These are phyloP conservation scores for Colletotrichum costaricense DNA, from an alignment of 2,329 filamentous ascomycete genomes.

Conservation along the genomic window DNA sequence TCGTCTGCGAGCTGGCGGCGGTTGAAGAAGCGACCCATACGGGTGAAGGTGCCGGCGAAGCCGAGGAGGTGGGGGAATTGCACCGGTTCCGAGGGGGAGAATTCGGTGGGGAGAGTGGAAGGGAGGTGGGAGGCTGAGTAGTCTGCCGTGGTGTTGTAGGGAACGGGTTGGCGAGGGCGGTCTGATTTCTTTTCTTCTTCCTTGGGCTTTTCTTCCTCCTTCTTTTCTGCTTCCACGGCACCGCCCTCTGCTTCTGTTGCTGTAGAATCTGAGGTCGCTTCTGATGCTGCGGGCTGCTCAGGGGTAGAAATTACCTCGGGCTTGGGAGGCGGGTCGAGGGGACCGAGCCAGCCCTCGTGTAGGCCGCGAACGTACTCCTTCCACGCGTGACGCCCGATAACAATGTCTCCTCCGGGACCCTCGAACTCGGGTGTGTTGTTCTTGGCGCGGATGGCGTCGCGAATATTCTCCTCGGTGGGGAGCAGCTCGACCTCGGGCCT, in stretches of 20 bases:
- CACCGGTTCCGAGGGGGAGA: slow-evolving; percentile 80
- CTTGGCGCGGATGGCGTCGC: slow-evolving; percentile 72
- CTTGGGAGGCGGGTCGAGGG: slow-evolving; percentile 72
- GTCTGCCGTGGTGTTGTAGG: slow-evolving; percentile 79
- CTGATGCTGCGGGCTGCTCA: slow-evolving; percentile 17
- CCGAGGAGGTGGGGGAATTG: slow-evolving; percentile 91
- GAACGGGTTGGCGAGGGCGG: slow-evolving; percentile 71
- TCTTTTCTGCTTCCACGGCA: slow-evolving; percentile 22
- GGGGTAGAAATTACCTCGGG: slow-evolving; percentile 42
- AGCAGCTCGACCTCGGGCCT: slow-evolving; percentile 60
- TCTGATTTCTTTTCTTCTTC: slow-evolving; percentile 66
- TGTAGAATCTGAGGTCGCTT: slow-evolving; percentile 36
- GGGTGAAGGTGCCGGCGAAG: slow-evolving; percentile 88
- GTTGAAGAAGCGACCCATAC: slow-evolving; percentile 89
- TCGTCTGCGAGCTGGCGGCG: slow-evolving; percentile 86
- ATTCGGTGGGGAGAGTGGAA: slow-evolving; percentile 72
- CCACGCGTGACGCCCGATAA: slow-evolving; percentile 93
- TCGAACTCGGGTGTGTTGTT: slow-evolving; percentile 78
- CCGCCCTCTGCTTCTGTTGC: slow-evolving; percentile 39
- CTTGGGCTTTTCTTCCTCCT: slow-evolving; percentile 52
- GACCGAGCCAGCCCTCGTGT: slow-evolving; percentile 96
- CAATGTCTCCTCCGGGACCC: slow-evolving; percentile 83
- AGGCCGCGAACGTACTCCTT: slow-evolving; percentile 95
- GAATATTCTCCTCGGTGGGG: slow-evolving; percentile 65
- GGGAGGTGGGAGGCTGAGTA: slow-evolving; percentile 78